These are phyloP conservation scores for Alternaria sp. DNA, from an alignment of 2,329 filamentous ascomycete genomes.

Conservation along the genomic window DNA sequence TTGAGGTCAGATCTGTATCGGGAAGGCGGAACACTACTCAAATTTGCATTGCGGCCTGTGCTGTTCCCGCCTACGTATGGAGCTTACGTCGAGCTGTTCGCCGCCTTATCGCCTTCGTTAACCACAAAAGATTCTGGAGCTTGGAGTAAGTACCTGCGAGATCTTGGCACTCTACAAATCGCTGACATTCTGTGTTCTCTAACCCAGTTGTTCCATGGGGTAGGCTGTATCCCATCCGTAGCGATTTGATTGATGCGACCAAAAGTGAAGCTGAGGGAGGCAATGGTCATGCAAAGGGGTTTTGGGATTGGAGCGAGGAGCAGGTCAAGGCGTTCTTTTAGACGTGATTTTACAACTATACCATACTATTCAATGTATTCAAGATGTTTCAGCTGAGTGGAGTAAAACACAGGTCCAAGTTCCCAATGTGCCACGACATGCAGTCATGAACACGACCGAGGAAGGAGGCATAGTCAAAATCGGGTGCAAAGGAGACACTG, in stretches of 20 bases:
- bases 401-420: neutral
- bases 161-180: too few species aligned
- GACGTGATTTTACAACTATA: neutral
- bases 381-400: neutral
- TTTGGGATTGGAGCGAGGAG: constrained; percentile 4
- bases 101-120: neutral
- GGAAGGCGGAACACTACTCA: neutral
- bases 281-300: neutral
- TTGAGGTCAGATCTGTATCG: neutral
- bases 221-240: neutral
- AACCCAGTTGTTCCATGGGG: neutral
- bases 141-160: neutral
- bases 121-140: neutral
- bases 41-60: neutral
- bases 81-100: neutral
- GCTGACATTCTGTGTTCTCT: neutral
- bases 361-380: neutral
- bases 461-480: neutral
- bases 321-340: constrained; percentile 4
- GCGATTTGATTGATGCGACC: neutral
- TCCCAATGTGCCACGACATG: constrained; percentile 3
- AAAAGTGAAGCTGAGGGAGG: constrained; percentile 1
- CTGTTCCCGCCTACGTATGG: neutral
- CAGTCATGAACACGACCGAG: neutral
- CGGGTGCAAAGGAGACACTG: neutral